phyloP scores from a whole-genome alignment of 257 asterid genomes.

The Ligustrum vulgare region DNA sequence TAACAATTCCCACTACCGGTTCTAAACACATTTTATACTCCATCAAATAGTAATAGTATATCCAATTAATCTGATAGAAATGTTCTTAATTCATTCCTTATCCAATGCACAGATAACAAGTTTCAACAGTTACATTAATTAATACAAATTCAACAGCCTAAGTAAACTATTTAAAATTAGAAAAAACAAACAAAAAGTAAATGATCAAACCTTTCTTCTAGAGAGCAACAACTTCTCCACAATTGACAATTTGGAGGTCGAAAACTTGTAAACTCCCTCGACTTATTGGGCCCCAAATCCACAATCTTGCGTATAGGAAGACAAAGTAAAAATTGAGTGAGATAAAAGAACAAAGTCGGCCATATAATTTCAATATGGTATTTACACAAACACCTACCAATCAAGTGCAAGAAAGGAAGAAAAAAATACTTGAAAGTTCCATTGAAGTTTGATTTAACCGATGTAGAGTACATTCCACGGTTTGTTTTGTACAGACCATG shows the following conservation, averaged over 20 bases:
- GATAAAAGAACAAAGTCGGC: too few species aligned
- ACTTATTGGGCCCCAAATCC: constrained; percentile 81
- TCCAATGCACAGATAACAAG: background rate
- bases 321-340: too few species aligned
- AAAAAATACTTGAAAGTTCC: too few species aligned
- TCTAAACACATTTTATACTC: background rate
- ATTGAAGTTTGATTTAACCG: constrained; percentile 33
- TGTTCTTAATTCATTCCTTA: constrained; percentile 3
- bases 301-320: constrained; percentile 35
- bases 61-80: background rate
- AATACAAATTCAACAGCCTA: background rate
- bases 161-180: background rate
- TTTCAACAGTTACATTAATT: background rate
- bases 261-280: constrained; percentile 69
- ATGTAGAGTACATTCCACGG: constrained; percentile 42
- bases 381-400: too few species aligned
- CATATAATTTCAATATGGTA: too few species aligned
- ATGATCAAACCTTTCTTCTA: constrained; percentile 71
- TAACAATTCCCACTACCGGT: too few species aligned
- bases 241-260: constrained; percentile 71
- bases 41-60: constrained; percentile 8
- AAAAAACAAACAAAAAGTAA: constrained; percentile 3
- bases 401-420: too few species aligned
- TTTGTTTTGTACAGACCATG: constrained; percentile 55
- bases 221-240: constrained; percentile 71